A percentile compares a stretch with the other conserved stretches of the same genome.
phyloP scores from a whole-genome alignment of 352 stramenopile species.

The Phytopythium boreale region DNA sequence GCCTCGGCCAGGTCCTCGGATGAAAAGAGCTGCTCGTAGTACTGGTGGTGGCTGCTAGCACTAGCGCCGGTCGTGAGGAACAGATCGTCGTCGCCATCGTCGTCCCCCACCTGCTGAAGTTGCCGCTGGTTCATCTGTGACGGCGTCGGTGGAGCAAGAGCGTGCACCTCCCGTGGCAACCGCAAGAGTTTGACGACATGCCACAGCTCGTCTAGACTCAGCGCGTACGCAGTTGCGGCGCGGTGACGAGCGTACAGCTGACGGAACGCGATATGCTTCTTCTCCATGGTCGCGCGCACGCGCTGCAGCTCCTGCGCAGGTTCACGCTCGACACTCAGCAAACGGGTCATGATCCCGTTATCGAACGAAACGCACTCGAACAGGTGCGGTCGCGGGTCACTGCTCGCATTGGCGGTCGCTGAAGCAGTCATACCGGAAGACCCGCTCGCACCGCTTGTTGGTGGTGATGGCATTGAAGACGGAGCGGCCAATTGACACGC shows the following conservation, averaged over 20 bases:
- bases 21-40: slow-evolving; percentile 59
- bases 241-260: slow-evolving; percentile 54
- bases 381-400: slow-evolving; percentile 44
- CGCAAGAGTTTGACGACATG: slow-evolving; percentile 64
- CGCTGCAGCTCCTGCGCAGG: slow-evolving; percentile 39
- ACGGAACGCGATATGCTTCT: slow-evolving; percentile 47
- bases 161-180: slow-evolving; percentile 49
- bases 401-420: neutral
- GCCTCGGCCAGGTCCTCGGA: slow-evolving; percentile 59
- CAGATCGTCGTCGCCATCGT: slow-evolving; percentile 49
- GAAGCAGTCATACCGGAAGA: neutral
- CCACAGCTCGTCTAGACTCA: slow-evolving; percentile 68
- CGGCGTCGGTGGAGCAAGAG: slow-evolving; percentile 38
- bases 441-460: neutral
- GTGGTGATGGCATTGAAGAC: neutral
- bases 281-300: slow-evolving; percentile 45
- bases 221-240: slow-evolving; percentile 32
- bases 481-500: slow-evolving; percentile 33
- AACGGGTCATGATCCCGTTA: slow-evolving; percentile 43
- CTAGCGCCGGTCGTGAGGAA: neutral
- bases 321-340: slow-evolving; percentile 60
- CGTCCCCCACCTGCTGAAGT: neutral
- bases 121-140: neutral
- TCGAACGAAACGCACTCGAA: slow-evolving; percentile 61
- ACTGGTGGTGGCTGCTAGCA: slow-evolving; percentile 10